Evolutionary conservation across 1,139 yeast genomes (phyloP).

Genomic region (Debaryomyces sp.): DNA sequence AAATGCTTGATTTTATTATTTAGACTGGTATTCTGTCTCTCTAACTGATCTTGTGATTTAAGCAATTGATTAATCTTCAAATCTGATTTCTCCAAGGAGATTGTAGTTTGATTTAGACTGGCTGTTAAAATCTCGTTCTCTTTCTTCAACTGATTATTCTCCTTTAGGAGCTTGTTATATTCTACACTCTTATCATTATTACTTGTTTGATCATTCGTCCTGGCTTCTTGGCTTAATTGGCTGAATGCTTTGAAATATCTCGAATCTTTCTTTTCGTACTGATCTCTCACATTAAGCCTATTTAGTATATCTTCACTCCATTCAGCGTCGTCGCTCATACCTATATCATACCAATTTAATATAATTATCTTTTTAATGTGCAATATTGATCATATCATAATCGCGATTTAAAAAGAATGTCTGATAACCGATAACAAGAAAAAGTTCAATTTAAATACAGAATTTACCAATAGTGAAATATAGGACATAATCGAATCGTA

Average conservation of each 20-base stretch:
- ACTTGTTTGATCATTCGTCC: constrained; percentile 14
- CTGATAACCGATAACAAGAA: constrained; percentile 1
- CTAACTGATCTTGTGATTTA: constrained; percentile 20
- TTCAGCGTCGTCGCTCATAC: constrained; percentile 5
- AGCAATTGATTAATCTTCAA: constrained; percentile 14
- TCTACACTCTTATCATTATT: constrained; percentile 7
- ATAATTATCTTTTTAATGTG: neutral
- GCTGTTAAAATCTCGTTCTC: constrained; percentile 22
- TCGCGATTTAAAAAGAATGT: neutral
- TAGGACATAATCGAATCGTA: neutral
- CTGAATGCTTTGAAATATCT: constrained; percentile 37
- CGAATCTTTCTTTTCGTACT: constrained; percentile 34
- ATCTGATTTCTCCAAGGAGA: constrained; percentile 27
- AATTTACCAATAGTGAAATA: neutral
- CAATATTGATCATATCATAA: constrained; percentile 1
- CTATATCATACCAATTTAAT: neutral
- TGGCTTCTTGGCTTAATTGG: constrained; percentile 24
- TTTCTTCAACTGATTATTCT: constrained; percentile 8
- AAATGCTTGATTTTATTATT: constrained; percentile 35
- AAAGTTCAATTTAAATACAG: neutral
- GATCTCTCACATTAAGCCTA: constrained; percentile 33
- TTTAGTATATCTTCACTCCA: constrained; percentile 30
- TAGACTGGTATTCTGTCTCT: constrained; percentile 25
- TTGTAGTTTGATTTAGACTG: constrained; percentile 27
- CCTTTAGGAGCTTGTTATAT: constrained; percentile 5